These are phyloP conservation scores for Leccinum uliginosum DNA, from an alignment of 768 basidiomycete species.

Conservation along the genomic window DNA sequence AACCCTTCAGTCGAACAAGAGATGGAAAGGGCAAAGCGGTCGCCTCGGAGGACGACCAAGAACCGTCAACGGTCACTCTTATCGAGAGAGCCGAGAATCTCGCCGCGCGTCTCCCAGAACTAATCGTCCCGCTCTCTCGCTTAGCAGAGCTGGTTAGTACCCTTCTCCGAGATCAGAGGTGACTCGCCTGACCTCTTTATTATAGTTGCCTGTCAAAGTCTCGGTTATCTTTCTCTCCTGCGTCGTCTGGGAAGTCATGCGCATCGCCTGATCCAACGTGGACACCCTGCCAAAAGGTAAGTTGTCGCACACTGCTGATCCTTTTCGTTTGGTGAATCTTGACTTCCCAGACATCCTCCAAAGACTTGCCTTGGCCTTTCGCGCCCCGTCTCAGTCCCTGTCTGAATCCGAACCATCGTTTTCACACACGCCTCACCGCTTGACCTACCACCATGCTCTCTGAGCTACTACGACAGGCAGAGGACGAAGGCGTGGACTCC, in stretches of 20 bases:
- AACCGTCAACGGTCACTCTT: slow-evolving; percentile 49
- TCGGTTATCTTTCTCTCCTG: slow-evolving; percentile 61
- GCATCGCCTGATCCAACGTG: slow-evolving; percentile 68
- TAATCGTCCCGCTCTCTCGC: slow-evolving; percentile 67
- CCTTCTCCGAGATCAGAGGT: neutral
- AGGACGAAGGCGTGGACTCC: slow-evolving; percentile 21
- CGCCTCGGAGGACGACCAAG: slow-evolving; percentile 7
- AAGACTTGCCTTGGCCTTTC: slow-evolving; percentile 40
- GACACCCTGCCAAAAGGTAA: slow-evolving; percentile 51
- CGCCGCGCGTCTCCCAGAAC: slow-evolving; percentile 55
- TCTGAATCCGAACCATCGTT: neutral
- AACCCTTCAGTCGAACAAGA: slow-evolving; percentile 18
- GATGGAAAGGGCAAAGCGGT: slow-evolving; percentile 33
- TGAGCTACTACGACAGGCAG: slow-evolving; percentile 15
- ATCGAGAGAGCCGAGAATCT: slow-evolving; percentile 68
- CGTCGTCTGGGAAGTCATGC: slow-evolving; percentile 68
- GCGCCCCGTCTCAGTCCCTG: slow-evolving; percentile 3
- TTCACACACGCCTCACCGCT: slow-evolving; percentile 8
- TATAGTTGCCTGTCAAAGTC: slow-evolving; percentile 55
- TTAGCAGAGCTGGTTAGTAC: slow-evolving; percentile 63
- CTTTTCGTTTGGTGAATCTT: neutral
- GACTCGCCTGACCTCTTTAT: slow-evolving; percentile 21
- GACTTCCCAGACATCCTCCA: slow-evolving; percentile 29
- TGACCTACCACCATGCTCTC: slow-evolving; percentile 52
- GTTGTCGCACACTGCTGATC: slow-evolving; percentile 8